Conservation (phyloP, 345 rosid genomes). For the Trapa bicornis region DNA sequence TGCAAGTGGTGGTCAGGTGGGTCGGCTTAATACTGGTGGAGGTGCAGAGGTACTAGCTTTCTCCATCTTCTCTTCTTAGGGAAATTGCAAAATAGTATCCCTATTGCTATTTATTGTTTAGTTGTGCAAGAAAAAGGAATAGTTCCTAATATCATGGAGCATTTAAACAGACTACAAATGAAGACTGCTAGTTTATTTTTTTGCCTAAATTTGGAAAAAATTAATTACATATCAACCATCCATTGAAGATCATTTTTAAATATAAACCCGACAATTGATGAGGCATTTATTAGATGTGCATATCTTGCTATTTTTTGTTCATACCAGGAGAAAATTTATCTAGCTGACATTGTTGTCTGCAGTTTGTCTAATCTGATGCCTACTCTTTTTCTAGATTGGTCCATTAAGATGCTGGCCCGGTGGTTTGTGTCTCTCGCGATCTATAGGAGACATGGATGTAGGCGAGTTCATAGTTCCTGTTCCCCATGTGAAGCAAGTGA, state of each 20-base stretch:
- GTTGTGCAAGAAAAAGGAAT: background rate
- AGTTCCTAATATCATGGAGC: background rate
- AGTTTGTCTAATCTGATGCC: background rate
- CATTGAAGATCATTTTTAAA: too few relatives aligned
- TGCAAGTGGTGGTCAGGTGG: constrained; percentile 98
- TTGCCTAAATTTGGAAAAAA: too few relatives aligned
- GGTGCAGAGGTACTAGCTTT: constrained; percentile 75
- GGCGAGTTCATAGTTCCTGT: constrained; percentile 98
- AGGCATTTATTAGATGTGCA: too few relatives aligned
- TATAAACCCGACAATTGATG: too few relatives aligned
- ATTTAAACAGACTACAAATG: background rate
- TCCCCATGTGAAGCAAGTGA: constrained; percentile 97
- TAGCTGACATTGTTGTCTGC: background rate
- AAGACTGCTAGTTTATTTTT: too few relatives aligned
- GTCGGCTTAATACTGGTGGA: constrained; percentile 91
- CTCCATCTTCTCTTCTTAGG: background rate
- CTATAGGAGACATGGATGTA: constrained; percentile 93
- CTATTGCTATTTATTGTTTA: background rate
- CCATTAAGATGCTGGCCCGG: constrained; percentile 99
- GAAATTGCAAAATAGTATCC: background rate
- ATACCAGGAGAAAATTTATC: background rate
- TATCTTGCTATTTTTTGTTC: too few relatives aligned
- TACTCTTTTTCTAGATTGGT: constrained; percentile 51
- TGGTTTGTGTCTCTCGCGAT: constrained; percentile 97
- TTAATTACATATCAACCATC: too few relatives aligned